Evolutionary conservation across 2,329 filamentous ascomycete genomes (phyloP).

Genomic region (Alternaria tenuissima): DNA sequence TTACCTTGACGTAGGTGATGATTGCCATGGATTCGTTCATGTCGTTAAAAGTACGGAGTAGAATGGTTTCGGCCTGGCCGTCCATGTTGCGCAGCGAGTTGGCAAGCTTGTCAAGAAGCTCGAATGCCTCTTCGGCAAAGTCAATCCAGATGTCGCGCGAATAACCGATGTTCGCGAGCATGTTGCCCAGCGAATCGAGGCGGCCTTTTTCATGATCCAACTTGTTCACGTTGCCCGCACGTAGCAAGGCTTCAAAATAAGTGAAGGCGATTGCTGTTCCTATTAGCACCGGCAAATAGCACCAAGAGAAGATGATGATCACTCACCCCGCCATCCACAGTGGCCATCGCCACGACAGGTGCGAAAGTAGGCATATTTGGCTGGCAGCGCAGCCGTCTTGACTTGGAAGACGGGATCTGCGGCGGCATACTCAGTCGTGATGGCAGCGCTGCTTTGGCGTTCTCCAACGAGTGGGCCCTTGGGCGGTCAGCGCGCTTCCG

Average conservation of each 20-base stretch:
- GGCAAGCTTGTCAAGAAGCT: constrained; percentile 71
- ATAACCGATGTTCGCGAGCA: constrained; percentile 75
- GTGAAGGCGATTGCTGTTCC: constrained; percentile 83
- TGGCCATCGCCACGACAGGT: constrained; percentile 91
- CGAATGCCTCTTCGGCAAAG: constrained; percentile 78
- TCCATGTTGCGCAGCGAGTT: constrained; percentile 64
- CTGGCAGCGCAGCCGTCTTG: constrained; percentile 84
- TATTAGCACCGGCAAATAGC: constrained; percentile 36
- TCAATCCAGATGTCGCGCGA: constrained; percentile 77
- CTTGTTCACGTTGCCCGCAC: constrained; percentile 68
- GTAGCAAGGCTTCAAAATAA: constrained; percentile 87
- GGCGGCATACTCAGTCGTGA: constrained; percentile 86
- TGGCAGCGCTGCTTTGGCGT: constrained; percentile 76
- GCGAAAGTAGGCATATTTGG: constrained; percentile 87
- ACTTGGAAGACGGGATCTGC: constrained; percentile 84
- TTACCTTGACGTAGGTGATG: constrained; percentile 80
- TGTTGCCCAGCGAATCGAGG: constrained; percentile 73
- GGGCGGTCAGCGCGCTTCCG: constrained; percentile 30
- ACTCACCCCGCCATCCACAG: constrained; percentile 95
- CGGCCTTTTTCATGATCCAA: constrained; percentile 76
- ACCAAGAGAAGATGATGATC: constrained; percentile 10
- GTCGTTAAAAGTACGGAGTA: constrained; percentile 79
- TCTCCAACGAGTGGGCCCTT: constrained; percentile 86
- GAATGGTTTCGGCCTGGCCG: constrained; percentile 58
- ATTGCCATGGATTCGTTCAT: constrained; percentile 72